Evolutionary conservation across 1,139 yeast genomes (phyloP), one percentile per base, ranked within the genome.

Genomic region (Pichia terricola): DNA sequence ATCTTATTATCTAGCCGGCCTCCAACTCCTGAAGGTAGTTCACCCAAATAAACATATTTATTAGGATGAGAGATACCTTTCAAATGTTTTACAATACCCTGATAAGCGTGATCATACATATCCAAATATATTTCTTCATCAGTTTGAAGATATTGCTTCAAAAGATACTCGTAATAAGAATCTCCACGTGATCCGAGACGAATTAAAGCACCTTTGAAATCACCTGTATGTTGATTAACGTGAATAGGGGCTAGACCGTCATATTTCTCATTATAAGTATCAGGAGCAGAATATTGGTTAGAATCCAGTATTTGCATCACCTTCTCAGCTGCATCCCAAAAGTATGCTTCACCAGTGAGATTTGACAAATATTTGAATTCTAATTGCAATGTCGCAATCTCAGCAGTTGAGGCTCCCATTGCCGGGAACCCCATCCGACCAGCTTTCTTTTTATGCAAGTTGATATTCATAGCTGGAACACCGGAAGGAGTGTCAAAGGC

Each of bases 181-280:
- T 88, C 97, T 41, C 95, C 96, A 54, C 96, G 72, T 1, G 95
- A 84, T 0, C 96, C 96, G 47, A 89, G 66, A 50, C 96, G 73
- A 49, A 89, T 85, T 47, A 75, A 63, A 1, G 60, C 57, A 0
- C 87, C 88, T 50, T 70, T 77, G 61, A 75, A 87, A 51, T 69
- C 66, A 2, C 94, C 96, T 0, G 82, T 72, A 35, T 78, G 81
- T 3, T 96, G 94, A 40, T 77, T 69, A 36, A 88, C 79, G 57
- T 71, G 84, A 38, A 87, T 85, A 2, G 96, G 96, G 1, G 77
- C 95, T 41, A 89, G 70, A 0, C 96, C 96, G 53, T 77, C 89
- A 39, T 60, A 54, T n/a, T 87, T 81, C 43, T 66, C 61, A 52
- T 73, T 73, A 25, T 38, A 34, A 4, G 31, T 39, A 26, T 45